Conservation (phyloP, 805 yeast species). For the Pichia sporocuriosa region DNA sequence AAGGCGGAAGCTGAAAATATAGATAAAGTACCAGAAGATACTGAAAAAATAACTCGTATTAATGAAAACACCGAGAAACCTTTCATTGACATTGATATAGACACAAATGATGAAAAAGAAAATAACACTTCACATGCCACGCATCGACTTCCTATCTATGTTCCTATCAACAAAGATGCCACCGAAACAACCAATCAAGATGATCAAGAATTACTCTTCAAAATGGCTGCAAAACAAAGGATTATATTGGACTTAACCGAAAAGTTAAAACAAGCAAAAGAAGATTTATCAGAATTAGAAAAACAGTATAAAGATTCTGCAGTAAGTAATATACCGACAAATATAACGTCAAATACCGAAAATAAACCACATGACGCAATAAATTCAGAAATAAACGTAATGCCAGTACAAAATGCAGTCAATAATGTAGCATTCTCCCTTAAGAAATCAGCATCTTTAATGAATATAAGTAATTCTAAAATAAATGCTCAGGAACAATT, state of each 20-base stretch:
- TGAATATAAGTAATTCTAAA: slow-evolving; percentile 11
- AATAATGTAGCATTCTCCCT: slow-evolving; percentile 4
- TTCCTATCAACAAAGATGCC: slow-evolving; percentile 26
- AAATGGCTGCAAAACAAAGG: slow-evolving; percentile 47
- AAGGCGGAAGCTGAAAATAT: slow-evolving; percentile 7
- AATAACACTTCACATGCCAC: background rate
- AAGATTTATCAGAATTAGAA: slow-evolving; percentile 33
- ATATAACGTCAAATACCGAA: too few relatives aligned
- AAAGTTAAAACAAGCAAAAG: slow-evolving; percentile 35
- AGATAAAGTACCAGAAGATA: background rate
- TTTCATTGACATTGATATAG: background rate
- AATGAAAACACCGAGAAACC: background rate
- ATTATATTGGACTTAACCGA: slow-evolving; percentile 42
- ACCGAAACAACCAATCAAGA: background rate
- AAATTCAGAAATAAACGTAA: background rate
- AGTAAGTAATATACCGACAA: background rate
- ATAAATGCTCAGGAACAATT: slow-evolving; percentile 6
- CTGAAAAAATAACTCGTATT: background rate
- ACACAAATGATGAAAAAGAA: background rate
- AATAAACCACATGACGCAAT: too few relatives aligned
- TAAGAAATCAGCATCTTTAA: slow-evolving; percentile 12
- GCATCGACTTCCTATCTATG: slow-evolving; percentile 31
- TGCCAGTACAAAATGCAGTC: background rate
- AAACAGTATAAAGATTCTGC: slow-evolving; percentile 21
- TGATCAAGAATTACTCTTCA: slow-evolving; percentile 26